Evolutionary conservation across 768 basidiomycete genomes (phyloP).

Genomic region (Xanthoconium stramineum): DNA sequence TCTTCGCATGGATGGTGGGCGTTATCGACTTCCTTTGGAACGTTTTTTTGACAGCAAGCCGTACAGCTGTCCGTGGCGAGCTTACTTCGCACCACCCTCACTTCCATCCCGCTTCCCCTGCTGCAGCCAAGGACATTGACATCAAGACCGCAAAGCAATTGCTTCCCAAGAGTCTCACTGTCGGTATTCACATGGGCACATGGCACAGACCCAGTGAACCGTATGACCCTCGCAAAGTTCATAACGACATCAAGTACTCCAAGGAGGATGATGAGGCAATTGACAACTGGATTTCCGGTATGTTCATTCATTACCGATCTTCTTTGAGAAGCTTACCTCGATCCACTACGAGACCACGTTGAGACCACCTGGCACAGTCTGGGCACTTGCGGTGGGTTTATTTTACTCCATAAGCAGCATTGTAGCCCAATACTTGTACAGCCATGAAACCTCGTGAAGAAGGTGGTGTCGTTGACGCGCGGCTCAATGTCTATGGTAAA

Average conservation of each 20-base stretch:
- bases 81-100: slow-evolving; percentile 70
- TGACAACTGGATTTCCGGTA: slow-evolving; percentile 56
- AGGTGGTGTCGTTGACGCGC: slow-evolving; percentile 59
- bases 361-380: slow-evolving; percentile 79
- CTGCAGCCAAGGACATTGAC: slow-evolving; percentile 60
- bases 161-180: slow-evolving; percentile 57
- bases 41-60: neutral
- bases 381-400: slow-evolving; percentile 37
- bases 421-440: neutral
- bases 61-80: slow-evolving; percentile 64
- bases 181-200: slow-evolving; percentile 72
- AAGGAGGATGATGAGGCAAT: slow-evolving; percentile 70
- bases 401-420: neutral
- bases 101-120: slow-evolving; percentile 68
- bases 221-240: slow-evolving; percentile 53
- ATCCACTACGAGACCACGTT: slow-evolving; percentile 46
- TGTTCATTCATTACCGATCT: neutral
- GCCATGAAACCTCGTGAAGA: slow-evolving; percentile 60
- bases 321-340: neutral
- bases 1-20: slow-evolving; percentile 63
- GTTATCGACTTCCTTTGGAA: no score
- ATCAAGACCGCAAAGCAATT: slow-evolving; percentile 64
- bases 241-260: slow-evolving; percentile 63
- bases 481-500: slow-evolving; percentile 54
- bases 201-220: slow-evolving; percentile 56